A percentile compares a stretch with the other conserved stretches of the same genome.
These are phyloP conservation scores for Cajanus cajan DNA, from an alignment of 306 rosid genomes.

Conservation along the genomic window DNA sequence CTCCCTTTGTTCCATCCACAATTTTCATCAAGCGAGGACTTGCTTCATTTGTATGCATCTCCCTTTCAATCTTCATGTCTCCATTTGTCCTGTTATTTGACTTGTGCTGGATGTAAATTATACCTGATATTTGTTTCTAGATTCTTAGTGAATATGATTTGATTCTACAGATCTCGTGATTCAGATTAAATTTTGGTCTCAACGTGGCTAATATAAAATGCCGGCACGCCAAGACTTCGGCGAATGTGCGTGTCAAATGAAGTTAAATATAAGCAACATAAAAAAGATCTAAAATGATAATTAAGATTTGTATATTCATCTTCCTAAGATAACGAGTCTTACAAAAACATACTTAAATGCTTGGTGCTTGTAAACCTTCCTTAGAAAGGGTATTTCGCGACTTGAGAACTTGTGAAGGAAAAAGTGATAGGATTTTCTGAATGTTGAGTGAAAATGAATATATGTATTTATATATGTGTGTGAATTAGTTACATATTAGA, in stretches of 20 bases:
- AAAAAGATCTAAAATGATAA: neutral
- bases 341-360: neutral
- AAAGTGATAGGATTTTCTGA: neutral
- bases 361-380: slow-evolving; percentile 10
- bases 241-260: neutral
- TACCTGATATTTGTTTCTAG: slow-evolving; percentile 14
- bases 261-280: neutral
- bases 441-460: neutral
- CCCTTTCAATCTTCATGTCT: slow-evolving; percentile 27
- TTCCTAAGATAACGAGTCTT: neutral
- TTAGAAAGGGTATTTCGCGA: slow-evolving; percentile 11
- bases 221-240: neutral
- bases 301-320: neutral
- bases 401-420: neutral
- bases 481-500: no score
- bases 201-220: neutral
- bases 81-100: neutral
- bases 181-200: neutral
- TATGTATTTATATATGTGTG: no score
- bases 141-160: neutral
- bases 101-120: neutral
- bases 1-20: slow-evolving; percentile 86
- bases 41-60: slow-evolving; percentile 75
- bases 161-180: neutral
- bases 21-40: slow-evolving; percentile 89